phyloP scores from a whole-genome alignment of 805 yeast species.

The Starmerella sirachaensis region DNA sequence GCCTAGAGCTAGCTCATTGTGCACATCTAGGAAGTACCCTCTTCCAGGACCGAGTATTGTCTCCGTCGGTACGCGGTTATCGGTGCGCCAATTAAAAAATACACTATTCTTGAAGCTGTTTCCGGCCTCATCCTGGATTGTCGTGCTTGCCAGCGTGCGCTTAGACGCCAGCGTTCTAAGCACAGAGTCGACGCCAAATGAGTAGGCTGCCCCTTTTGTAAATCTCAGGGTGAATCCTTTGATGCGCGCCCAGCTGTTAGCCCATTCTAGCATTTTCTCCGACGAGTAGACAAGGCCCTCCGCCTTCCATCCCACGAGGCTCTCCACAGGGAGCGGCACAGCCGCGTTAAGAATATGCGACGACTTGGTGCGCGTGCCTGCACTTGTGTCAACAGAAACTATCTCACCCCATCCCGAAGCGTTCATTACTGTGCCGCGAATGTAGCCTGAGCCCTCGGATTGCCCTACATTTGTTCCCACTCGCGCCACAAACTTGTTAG shows the following conservation, averaged over 20 bases:
- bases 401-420: constrained; percentile 60
- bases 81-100: constrained; percentile 34
- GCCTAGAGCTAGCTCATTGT: constrained; percentile 36
- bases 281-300: constrained; percentile 42
- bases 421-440: constrained; percentile 55
- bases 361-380: constrained; percentile 49
- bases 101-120: constrained; percentile 48
- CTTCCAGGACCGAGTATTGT: constrained; percentile 33
- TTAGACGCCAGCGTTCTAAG: constrained; percentile 45
- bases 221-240: constrained; percentile 36
- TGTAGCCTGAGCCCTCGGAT: constrained; percentile 92
- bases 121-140: constrained; percentile 48
- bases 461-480: constrained; percentile 95
- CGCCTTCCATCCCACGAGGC: constrained; percentile 34
- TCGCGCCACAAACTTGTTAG: constrained; percentile 63
- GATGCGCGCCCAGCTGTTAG: constrained; percentile 41
- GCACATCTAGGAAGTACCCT: constrained; percentile 35
- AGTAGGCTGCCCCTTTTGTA: constrained; percentile 29
- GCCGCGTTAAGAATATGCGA: constrained; percentile 43
- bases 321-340: constrained; percentile 39
- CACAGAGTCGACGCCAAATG: constrained; percentile 48
- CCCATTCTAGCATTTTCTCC: constrained; percentile 41
- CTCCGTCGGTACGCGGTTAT: constrained; percentile 32
- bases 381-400: constrained; percentile 42
- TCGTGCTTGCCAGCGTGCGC: constrained; percentile 38